Evolutionary conservation across 139 green algal genomes (phyloP).

Genomic region (Tetradesmus obliquus): DNA sequence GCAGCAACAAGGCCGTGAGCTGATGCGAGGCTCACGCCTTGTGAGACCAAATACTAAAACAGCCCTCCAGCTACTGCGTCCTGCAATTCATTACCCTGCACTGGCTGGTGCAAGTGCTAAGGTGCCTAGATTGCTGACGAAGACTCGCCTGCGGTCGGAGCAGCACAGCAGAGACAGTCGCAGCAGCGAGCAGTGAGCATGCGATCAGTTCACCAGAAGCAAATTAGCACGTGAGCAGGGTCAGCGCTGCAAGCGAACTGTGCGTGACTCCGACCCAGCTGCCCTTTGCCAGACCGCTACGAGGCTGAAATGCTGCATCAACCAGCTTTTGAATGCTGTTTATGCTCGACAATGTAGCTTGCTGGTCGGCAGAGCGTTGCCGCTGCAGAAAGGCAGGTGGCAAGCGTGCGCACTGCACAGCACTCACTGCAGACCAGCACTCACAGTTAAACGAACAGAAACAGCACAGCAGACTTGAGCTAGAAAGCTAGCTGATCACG

Average conservation of each 20-base stretch:
- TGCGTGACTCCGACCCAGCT: background rate
- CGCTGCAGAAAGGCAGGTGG: background rate
- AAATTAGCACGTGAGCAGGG: background rate
- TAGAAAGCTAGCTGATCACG: background rate
- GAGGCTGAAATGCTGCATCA: background rate
- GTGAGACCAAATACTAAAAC: background rate
- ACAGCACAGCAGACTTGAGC: background rate
- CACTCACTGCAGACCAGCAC: background rate
- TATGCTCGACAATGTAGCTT: background rate
- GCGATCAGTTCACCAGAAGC: background rate
- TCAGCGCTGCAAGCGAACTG: background rate
- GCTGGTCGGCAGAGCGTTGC: background rate
- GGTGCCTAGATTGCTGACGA: background rate
- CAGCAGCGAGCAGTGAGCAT: background rate
- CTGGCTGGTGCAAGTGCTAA: background rate
- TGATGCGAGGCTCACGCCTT: background rate
- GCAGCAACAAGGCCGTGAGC: no score
- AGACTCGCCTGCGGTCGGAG: background rate
- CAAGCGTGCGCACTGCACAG: background rate
- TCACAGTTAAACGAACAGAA: background rate
- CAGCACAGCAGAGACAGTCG: background rate
- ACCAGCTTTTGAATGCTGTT: background rate
- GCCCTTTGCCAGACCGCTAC: background rate
- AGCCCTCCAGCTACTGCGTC: background rate
- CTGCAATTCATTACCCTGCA: background rate